Conservation (phyloP, 2,329 filamentous ascomycete genomes). For the Corynespora cassiicola region DNA sequence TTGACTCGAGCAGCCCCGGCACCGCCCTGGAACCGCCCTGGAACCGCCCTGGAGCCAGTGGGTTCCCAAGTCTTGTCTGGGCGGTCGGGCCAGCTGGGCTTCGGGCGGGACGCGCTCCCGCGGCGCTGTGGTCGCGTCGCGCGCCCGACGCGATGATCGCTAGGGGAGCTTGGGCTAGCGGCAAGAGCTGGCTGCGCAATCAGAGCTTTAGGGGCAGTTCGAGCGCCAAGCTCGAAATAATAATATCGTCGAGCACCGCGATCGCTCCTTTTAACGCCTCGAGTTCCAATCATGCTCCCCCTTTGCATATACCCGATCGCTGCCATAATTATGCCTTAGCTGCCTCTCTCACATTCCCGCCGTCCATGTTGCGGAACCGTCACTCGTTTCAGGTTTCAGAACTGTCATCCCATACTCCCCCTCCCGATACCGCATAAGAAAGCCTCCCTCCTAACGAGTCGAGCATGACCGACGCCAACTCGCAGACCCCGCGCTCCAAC, state of each 20-base stretch:
- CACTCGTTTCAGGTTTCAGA: conserved; percentile 10
- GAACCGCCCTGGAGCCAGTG: neutral
- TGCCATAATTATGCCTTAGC: conserved; percentile 37
- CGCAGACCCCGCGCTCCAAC: conserved; percentile 39
- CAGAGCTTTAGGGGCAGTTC: conserved; percentile 1
- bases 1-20: too few species aligned
- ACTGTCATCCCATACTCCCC: conserved; percentile 7
- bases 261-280: conserved; percentile 32
- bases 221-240: conserved; percentile 9
- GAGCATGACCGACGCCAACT: conserved; percentile 47
- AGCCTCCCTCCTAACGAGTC: too few species aligned
- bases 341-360: conserved; percentile 7
- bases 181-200: conserved; percentile 19
- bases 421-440: conserved; percentile 6
- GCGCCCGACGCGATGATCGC: conserved; percentile 25
- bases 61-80: too few species aligned
- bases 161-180: conserved; percentile 30
- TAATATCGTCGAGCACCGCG: conserved; percentile 28
- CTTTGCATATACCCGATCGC: conserved; percentile 19
- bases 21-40: too few species aligned
- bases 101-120: conserved; percentile 3
- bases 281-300: conserved; percentile 9
- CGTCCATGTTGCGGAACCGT: conserved; percentile 6
- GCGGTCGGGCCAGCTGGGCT: too few species aligned
- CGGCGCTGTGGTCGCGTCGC: neutral